Base-by-base conservation (phyloP, 1,139 yeast species). In the Saccharomycopsis phalli region DNA sequence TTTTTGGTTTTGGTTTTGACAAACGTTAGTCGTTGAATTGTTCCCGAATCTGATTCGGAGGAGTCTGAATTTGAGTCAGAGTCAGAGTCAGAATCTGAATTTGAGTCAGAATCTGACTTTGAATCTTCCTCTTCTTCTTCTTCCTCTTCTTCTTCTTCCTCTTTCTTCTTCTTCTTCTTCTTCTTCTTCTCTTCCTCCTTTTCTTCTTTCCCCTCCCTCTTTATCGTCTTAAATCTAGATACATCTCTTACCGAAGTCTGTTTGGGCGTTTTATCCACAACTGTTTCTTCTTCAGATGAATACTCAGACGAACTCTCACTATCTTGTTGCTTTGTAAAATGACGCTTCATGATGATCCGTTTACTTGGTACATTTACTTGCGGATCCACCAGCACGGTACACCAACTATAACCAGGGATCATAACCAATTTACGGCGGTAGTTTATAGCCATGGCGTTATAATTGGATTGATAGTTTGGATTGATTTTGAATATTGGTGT, bases 31-130 rank as follows among this genome's bases (percentile, higher is more conserved):
- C 36, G 14, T 35, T 29, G 17, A 25, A 10, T 18, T 28, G 31
- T n/a, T 29, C 14, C 27, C 37, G 34, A 27, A 34, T 35, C 1
- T 31, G 8, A 30, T 50, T 51, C n/a, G 49, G 43, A 4, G 53
- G 34, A 41, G 54, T 54, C 1, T 51, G 50, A 5, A 56, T 55
- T 18, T 46, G 49, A 7, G 44, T 18, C 39, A 22, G 37, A 36
- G 7, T 47, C 52, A 31, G 40, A 31, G 18, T 42, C 41, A 17
- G 46, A 50, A 18, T 45, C 49, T 10, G 40, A 47, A 21, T 41
- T 37, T 5, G 37, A 37, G 18, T 36, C 38, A 21, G 32, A 21
- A 16, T 25, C 38, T 14, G 37, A 40, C 20, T 42, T 45, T 17
- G 31, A 41, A 4, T 34, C 47, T 13, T 45, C 47, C 16, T 41